phyloP scores from a whole-genome alignment of 495 filamentous ascomycete genomes.

The Recurvomyces mirabilis region DNA sequence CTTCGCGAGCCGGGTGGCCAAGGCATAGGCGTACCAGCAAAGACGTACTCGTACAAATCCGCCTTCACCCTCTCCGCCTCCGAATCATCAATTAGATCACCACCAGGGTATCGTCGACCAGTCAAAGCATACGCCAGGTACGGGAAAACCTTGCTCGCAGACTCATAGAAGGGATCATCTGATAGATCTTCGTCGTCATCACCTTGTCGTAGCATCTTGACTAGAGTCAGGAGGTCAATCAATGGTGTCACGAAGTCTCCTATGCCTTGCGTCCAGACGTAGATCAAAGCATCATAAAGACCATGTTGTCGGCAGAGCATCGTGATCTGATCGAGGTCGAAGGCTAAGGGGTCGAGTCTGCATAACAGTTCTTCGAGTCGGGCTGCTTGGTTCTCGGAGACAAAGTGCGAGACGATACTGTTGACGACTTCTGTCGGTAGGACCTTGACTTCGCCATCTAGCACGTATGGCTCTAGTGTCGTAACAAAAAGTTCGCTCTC shows the following conservation, averaged over 20 bases:
- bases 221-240: conserved; percentile 66
- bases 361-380: conserved; percentile 93
- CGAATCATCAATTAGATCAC: conserved; percentile 54
- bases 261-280: conserved; percentile 90
- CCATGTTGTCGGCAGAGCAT: conserved; percentile 79
- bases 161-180: conserved; percentile 29
- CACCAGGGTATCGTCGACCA: conserved; percentile 81
- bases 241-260: conserved; percentile 83
- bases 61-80: conserved; percentile 67
- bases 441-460: conserved; percentile 60
- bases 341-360: conserved; percentile 74
- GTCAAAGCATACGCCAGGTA: conserved; percentile 92
- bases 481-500: conserved; percentile 70
- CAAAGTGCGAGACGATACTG: conserved; percentile 68
- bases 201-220: conserved; percentile 48
- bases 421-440: conserved; percentile 81
- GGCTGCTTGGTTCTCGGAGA: conserved; percentile 54
- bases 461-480: conserved; percentile 71
- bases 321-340: conserved; percentile 91
- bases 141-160: conserved; percentile 85
- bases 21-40: conserved; percentile 61
- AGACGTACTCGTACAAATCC: conserved; percentile 82
- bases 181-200: conserved; percentile 35
- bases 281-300: conserved; percentile 90
- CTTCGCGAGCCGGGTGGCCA: conserved; percentile 50